Evolutionary conservation across 169 alveolate genomes (phyloP).

Genomic region (Theileria equi): DNA sequence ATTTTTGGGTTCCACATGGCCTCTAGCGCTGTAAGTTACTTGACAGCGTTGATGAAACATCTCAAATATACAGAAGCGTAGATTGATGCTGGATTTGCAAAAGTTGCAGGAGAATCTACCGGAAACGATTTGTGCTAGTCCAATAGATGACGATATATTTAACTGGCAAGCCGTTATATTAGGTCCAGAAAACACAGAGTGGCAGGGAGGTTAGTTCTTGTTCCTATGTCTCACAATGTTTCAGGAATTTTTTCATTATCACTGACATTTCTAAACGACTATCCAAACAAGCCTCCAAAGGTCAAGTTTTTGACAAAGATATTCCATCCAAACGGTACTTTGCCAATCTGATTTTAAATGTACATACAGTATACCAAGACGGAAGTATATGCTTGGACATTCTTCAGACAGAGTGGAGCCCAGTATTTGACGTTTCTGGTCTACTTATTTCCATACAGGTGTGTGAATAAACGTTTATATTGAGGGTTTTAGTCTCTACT

Average conservation of each 20-base stretch:
- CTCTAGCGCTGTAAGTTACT: slow-evolving; percentile 48
- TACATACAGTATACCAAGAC: slow-evolving; percentile 86
- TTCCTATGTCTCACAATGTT: background rate
- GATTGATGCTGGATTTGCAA: slow-evolving; percentile 89
- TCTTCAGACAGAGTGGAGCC: slow-evolving; percentile 95
- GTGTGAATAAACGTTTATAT: background rate
- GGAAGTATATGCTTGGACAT: slow-evolving; percentile 93
- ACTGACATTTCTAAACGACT: slow-evolving; percentile 86
- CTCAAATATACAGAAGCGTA: slow-evolving; percentile 53
- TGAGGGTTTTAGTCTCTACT: slow-evolving; percentile 78
- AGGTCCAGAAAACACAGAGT: slow-evolving; percentile 97
- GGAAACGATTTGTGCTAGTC: slow-evolving; percentile 92
- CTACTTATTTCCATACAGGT: slow-evolving; percentile 92
- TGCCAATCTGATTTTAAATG: background rate
- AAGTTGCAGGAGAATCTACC: slow-evolving; percentile 90
- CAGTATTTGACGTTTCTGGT: slow-evolving; percentile 94
- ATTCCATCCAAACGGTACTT: slow-evolving; percentile 85
- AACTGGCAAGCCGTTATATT: slow-evolving; percentile 95
- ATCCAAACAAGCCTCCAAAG: slow-evolving; percentile 89
- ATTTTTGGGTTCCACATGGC: slow-evolving; percentile 16
- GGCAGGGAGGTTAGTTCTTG: slow-evolving; percentile 92
- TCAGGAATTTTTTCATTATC: slow-evolving; percentile 80
- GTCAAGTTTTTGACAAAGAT: slow-evolving; percentile 82
- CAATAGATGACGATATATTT: slow-evolving; percentile 91
- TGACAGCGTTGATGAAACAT: background rate